Conservation (phyloP, 805 yeast species). For the Yamadazyma insecticola region DNA sequence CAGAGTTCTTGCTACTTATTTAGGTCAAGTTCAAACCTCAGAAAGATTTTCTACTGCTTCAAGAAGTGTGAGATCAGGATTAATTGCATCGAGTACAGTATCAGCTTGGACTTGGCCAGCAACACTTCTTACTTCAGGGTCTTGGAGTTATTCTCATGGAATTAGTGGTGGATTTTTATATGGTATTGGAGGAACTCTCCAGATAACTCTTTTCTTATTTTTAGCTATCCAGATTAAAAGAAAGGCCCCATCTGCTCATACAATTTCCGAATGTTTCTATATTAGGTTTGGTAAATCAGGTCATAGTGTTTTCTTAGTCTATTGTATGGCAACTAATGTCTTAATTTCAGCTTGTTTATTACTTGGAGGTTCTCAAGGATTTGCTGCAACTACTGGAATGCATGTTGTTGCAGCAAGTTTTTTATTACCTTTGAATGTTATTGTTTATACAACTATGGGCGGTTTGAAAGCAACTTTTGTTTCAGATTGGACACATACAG, state of each 20-base stretch:
- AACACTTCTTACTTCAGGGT: slow-evolving; percentile 25
- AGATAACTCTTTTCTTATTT: slow-evolving; percentile 14
- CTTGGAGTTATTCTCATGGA: slow-evolving; percentile 40
- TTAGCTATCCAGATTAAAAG: slow-evolving; percentile 17
- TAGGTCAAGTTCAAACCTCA: slow-evolving; percentile 39
- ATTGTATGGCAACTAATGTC: slow-evolving; percentile 20
- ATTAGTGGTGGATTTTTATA: slow-evolving; percentile 37
- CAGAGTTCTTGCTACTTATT: slow-evolving; percentile 26
- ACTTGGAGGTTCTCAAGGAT: slow-evolving; percentile 65
- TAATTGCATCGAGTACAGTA: slow-evolving; percentile 40
- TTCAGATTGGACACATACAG: slow-evolving; percentile 23
- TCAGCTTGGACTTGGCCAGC: slow-evolving; percentile 46
- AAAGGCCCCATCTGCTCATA: slow-evolving; percentile 15
- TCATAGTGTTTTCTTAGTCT: slow-evolving; percentile 20
- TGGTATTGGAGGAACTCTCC: slow-evolving; percentile 25
- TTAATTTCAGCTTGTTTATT: slow-evolving; percentile 17
- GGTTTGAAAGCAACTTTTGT: slow-evolving; percentile 23
- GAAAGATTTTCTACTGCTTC: slow-evolving; percentile 42
- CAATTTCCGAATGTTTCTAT: slow-evolving; percentile 16
- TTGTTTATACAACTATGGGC: slow-evolving; percentile 19
- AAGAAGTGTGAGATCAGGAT: slow-evolving; percentile 39
- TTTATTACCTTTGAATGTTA: slow-evolving; percentile 21
- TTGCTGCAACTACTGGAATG: slow-evolving; percentile 69
- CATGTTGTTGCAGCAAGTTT: slow-evolving; percentile 36
- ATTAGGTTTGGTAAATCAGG: slow-evolving; percentile 24